These are phyloP conservation scores for Tulasnella sp. DNA, from an alignment of 768 basidiomycete genomes.

Conservation along the genomic window DNA sequence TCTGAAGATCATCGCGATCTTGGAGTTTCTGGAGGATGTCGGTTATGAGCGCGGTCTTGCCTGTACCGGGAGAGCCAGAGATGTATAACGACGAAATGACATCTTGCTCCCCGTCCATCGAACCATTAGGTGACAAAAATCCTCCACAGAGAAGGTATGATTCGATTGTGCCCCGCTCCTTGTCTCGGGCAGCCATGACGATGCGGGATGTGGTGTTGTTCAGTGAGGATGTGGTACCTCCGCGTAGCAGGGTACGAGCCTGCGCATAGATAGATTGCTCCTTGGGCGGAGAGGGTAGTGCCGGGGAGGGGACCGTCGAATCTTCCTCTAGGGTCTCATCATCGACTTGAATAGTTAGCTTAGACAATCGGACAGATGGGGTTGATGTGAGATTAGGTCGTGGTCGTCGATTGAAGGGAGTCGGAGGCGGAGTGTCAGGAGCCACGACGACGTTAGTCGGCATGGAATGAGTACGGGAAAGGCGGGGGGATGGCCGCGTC, in stretches of 20 bases:
- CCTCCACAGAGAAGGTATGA: conserved; percentile 1
- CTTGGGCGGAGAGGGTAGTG: neutral
- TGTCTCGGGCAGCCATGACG: neutral
- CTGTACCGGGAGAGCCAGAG: conserved; percentile 17
- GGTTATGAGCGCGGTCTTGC: conserved; percentile 18
- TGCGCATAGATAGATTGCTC: conserved; percentile 6
- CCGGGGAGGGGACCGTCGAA: neutral
- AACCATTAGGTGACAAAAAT: neutral
- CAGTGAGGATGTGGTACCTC: neutral
- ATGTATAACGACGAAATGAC: conserved; percentile 14
- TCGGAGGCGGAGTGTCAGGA: conserved; percentile 9
- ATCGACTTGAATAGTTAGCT: neutral
- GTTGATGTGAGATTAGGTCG: neutral
- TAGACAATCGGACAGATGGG: conserved; percentile 5
- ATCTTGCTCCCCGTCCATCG: neutral
- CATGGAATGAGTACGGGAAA: neutral
- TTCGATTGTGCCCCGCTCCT: conserved; percentile 5
- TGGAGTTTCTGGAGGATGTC: conserved; percentile 15
- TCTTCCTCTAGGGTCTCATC: neutral
- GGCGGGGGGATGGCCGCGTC: neutral
- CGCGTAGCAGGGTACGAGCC: neutral
- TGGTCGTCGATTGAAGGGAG: neutral
- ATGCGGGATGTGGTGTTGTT: neutral
- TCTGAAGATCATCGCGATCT: neutral
- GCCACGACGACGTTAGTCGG: neutral